Conservation (phyloP, 1,139 yeast genomes). For the Suhomyces choctaworum region DNA sequence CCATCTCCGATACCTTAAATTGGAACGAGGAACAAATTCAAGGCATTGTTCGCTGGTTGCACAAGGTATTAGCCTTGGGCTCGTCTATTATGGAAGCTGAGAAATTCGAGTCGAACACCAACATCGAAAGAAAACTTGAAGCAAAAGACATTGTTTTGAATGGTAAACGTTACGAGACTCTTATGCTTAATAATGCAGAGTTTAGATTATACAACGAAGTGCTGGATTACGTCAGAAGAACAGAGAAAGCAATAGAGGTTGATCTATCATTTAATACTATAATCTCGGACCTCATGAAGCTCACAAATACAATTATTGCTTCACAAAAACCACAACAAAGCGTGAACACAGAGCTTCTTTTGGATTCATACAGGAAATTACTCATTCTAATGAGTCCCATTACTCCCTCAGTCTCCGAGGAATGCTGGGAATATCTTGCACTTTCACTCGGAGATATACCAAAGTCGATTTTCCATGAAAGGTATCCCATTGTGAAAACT, state of each 20-base stretch:
- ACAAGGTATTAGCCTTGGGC: slow-evolving; percentile 51
- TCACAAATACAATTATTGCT: slow-evolving; percentile 56
- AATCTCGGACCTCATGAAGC: slow-evolving; percentile 86
- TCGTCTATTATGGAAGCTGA: background rate
- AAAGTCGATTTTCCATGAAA: slow-evolving; percentile 51
- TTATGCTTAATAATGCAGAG: slow-evolving; percentile 46
- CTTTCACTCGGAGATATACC: slow-evolving; percentile 19
- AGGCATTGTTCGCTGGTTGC: slow-evolving; percentile 87
- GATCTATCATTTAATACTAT: slow-evolving; percentile 76
- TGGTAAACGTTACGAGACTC: slow-evolving; percentile 17
- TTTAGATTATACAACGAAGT: slow-evolving; percentile 56
- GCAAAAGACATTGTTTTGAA: slow-evolving; percentile 23
- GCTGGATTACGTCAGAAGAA: slow-evolving; percentile 48
- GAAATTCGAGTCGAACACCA: background rate
- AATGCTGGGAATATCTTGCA: slow-evolving; percentile 65
- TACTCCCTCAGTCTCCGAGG: slow-evolving; percentile 81
- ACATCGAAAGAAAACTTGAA: background rate
- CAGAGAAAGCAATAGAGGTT: slow-evolving; percentile 59
- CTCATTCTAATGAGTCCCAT: slow-evolving; percentile 67
- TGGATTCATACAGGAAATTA: slow-evolving; percentile 52
- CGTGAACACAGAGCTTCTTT: slow-evolving; percentile 29
- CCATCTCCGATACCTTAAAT: slow-evolving; percentile 72
- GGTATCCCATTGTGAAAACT: slow-evolving; percentile 51
- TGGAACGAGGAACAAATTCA: slow-evolving; percentile 91
- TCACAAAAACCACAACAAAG: slow-evolving; percentile 32